Evolutionary conservation across 768 basidiomycete genomes (phyloP), one percentile per base, ranked within the genome.

Genomic region (Pleurotus citrinopileatus): DNA sequence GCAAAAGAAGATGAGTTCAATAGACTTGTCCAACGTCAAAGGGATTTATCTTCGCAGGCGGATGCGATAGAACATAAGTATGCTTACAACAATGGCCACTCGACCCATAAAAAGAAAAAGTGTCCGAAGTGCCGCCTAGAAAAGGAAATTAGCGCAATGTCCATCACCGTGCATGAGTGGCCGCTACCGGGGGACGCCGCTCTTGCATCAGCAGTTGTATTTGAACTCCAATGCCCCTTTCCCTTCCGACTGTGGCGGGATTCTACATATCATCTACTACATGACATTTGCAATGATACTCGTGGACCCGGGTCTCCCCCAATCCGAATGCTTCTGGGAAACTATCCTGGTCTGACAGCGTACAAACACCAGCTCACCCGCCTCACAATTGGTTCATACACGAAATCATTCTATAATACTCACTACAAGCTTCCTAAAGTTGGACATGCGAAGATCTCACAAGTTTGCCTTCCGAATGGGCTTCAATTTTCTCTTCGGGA

Each of bases 241-340:
- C 55, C 63, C 7, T 76, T 80, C 57, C 60, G 66, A 4, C 64
- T 73, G 51, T 81, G 80, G 80, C 70, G 80, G 46, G 64, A 61
- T 0, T 62, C 65, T 26, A 79, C 78, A 3, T 73, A 69, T 46
- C 58, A 59, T 38, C 58, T 80, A 29, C 56, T 78, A 20, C 57
- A 70, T 17, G 70, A 76, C 29, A 45, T 77, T 10, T 72, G 71
- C 57, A 57, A 9, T 2, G 29, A 23, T 8, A 51, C 19, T 15
- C 36, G 12, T 26, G 36, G 46, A n/a, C n/a, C n/a, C n/a, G n/a
- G n/a, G n/a, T n/a, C n/a, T n/a, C 32, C 32, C 32, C 9, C 9
- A 27, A n/a, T 40, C 60, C 67, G n/a, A 8, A 23, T 13, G 19
- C 44, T 27, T 28, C 47, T 50, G 25, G 26, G 15, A 17, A 34